Base-by-base conservation (phyloP, 805 yeast species). In the Zygosaccharomyces gambellarensis region DNA sequence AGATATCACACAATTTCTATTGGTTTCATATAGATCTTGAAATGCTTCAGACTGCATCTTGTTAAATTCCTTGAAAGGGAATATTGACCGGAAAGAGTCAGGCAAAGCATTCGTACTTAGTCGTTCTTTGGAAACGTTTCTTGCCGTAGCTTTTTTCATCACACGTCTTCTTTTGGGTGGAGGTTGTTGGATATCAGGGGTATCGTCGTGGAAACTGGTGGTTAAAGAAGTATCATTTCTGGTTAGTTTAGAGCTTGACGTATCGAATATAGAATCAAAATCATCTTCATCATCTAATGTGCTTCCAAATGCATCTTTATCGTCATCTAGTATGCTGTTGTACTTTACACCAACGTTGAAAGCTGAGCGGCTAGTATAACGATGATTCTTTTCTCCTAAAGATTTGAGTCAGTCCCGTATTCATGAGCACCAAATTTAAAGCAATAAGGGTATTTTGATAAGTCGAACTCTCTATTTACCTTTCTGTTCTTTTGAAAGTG, bases 21-120 rank as follows among this genome's bases (percentile, higher is more conserved):
- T 57, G 2, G 58, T 45, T 4, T 66, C 54, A 54, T 71, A 79
- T 4, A 79, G 49, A 1, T 47, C 27, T 2, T 62, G 48, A 50
- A 75, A 79, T 5, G 77, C 71, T 42, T 62, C 65, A 1, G 79
- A 68, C 59, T 80, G 84, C 82, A 80, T 78, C 48, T 55, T 65
- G 52, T 80, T 80, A 59, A 79, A 65, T 12, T 39, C 34, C 21
- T 45, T 27, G 44, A 60, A 60, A 10, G 47, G 41, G 44, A 59
- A 64, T 4, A 53, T 36, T 1, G 57, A 43, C 12, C 70, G 60
- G 27, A 65, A 71, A n/a, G 58, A 61, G 39, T 71, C 74, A 0
- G 80, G 75, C 3, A 78, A 55, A 1, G 51, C 55, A 6, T 50
- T 40, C 1, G 61, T 62, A 9, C 38, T 29, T n/a, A 46, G 23